Conservation (phyloP, 345 rosid genomes). For the Rhizophora apiculata region DNA sequence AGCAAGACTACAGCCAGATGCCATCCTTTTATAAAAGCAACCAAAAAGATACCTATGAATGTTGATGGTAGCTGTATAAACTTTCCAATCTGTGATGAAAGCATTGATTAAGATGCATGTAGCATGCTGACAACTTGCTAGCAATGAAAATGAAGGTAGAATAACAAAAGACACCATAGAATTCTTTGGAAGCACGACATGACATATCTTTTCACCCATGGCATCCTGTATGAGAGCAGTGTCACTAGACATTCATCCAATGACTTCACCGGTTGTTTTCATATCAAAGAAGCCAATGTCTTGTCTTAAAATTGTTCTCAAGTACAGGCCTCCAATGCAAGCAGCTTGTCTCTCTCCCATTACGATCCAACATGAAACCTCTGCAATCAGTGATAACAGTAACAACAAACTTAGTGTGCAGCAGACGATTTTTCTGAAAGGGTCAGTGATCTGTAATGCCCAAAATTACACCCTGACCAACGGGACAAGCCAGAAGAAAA, state of each 20-base stretch:
- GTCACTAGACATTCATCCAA: slow-evolving; percentile 92
- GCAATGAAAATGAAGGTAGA: background rate
- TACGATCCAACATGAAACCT: slow-evolving; percentile 89
- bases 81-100: slow-evolving; percentile 61
- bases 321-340: slow-evolving; percentile 62
- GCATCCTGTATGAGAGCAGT: slow-evolving; percentile 89
- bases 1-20: slow-evolving; percentile 48
- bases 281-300: slow-evolving; percentile 81
- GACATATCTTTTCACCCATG: slow-evolving; percentile 66
- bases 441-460: too few relatives aligned
- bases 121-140: background rate
- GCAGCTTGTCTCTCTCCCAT: slow-evolving; percentile 83
- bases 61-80: slow-evolving; percentile 57
- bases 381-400: slow-evolving; percentile 28
- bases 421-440: too few relatives aligned
- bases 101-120: background rate
- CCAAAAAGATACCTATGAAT: slow-evolving; percentile 60
- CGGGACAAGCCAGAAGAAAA: too few relatives aligned
- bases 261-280: slow-evolving; percentile 82
- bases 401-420: too few relatives aligned
- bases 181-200: background rate
- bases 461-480: too few relatives aligned
- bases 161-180: background rate
- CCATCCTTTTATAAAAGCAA: slow-evolving; percentile 66
- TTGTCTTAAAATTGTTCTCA: slow-evolving; percentile 78